Percentiles rank a stretch among this genome's conserved stretches.
Evolutionary conservation across 805 yeast genomes (phyloP).

Genomic region (Ogataea pilisensis): DNA sequence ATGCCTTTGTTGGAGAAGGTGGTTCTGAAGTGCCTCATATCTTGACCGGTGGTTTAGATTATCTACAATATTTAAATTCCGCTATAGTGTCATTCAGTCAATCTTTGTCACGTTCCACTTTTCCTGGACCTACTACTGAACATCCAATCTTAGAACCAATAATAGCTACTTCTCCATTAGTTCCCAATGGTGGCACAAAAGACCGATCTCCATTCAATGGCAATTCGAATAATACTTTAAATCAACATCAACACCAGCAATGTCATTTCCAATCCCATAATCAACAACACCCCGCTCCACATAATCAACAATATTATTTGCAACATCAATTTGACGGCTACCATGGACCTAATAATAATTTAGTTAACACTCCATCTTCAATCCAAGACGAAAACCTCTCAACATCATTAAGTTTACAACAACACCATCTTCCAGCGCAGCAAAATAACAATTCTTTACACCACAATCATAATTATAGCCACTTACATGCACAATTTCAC

Average conservation of each 20-base stretch:
- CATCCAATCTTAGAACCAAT: constrained; percentile 36
- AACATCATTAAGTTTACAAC: not conserved
- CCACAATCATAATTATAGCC: constrained; percentile 5
- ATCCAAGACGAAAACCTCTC: constrained; percentile 15
- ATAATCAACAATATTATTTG: constrained; percentile 32
- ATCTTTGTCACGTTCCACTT: constrained; percentile 22
- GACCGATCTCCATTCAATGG: constrained; percentile 39
- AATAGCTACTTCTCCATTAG: constrained; percentile 12
- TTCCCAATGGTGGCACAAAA: not conserved
- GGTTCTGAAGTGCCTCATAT: constrained; percentile 68
- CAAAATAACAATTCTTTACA: constrained; percentile 6
- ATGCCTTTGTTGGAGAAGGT: constrained; percentile 54
- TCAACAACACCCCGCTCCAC: no score
- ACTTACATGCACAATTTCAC: not conserved
- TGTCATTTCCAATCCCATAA: no score
- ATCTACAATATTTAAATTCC: constrained; percentile 31
- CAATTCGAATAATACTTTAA: constrained; percentile 33
- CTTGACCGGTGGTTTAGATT: constrained; percentile 47
- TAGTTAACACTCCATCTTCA: constrained; percentile 4
- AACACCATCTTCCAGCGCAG: constrained; percentile 3
- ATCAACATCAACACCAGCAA: constrained; percentile 33
- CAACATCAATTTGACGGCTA: constrained; percentile 1
- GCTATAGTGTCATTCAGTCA: constrained; percentile 29
- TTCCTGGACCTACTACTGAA: constrained; percentile 35
- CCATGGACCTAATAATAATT: not conserved